Evolutionary conservation across 768 basidiomycete genomes (phyloP).

Genomic region (Suillus bovinus): DNA sequence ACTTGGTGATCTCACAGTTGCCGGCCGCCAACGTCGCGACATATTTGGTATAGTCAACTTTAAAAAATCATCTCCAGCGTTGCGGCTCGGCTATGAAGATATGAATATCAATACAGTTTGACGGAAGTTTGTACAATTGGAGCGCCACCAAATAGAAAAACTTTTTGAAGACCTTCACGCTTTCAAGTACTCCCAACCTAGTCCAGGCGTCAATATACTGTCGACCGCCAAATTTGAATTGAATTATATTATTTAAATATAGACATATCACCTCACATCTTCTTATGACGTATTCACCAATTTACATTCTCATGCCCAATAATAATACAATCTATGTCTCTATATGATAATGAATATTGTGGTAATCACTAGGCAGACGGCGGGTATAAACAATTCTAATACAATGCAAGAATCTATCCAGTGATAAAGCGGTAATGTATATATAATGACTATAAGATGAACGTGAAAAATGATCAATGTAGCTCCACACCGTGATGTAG

Average conservation of each 20-base stretch:
- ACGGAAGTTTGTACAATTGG: no score
- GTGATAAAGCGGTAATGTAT: background rate
- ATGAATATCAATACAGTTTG: no score
- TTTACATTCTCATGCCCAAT: background rate
- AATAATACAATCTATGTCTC: background rate
- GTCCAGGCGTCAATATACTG: no score
- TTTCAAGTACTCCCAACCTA: no score
- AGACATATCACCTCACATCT: constrained; percentile 3
- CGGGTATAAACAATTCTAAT: background rate
- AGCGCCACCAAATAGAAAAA: no score
- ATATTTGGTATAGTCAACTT: background rate
- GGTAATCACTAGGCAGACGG: background rate
- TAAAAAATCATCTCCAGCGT: no score
- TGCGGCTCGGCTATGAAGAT: no score
- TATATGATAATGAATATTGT: background rate
- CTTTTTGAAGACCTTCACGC: no score
- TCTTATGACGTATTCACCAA: background rate
- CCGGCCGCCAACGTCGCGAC: background rate
- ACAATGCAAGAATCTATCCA: constrained; percentile 6
- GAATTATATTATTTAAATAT: no score
- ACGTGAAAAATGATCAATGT: background rate
- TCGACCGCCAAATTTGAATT: no score
- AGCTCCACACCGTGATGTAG: background rate
- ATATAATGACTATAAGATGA: constrained; percentile 4
- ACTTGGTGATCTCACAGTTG: background rate